Conservation (phyloP, 2,329 filamentous ascomycete genomes). For the Aspergillus sojae region DNA sequence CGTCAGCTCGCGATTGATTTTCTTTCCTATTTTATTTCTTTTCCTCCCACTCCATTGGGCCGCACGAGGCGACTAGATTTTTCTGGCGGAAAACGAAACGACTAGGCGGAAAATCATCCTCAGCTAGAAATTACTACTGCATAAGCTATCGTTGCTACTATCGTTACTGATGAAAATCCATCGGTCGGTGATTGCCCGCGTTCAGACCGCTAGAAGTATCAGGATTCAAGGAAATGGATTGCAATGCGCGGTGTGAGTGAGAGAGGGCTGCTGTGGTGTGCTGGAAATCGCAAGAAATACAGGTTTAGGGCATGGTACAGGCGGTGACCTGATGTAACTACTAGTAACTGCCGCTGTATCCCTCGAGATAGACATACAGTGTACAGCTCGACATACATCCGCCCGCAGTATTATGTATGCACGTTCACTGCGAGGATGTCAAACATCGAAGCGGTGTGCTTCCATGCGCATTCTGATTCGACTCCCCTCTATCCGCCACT, state of each 20-base stretch:
- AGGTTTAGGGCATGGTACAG: not conserved
- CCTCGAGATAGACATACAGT: not conserved
- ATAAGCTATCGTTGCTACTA: not conserved
- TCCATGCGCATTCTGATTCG: constrained; percentile 1
- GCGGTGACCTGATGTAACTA: not conserved
- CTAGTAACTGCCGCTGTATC: not conserved
- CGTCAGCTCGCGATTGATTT: not conserved
- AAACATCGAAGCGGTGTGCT: constrained; percentile 16
- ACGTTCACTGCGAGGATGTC: constrained; percentile 10
- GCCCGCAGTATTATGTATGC: constrained; percentile 13
- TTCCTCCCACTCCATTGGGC: constrained; percentile 1
- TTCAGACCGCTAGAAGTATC: not conserved
- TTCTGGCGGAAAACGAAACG: not conserved
- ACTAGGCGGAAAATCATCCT: not conserved
- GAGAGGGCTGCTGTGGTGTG: not conserved
- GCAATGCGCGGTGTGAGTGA: not conserved
- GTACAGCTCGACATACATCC: constrained; percentile 13
- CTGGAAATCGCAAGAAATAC: not conserved
- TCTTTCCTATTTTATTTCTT: not conserved
- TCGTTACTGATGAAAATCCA: not conserved
- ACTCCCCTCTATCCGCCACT: not conserved
- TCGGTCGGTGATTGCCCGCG: not conserved
- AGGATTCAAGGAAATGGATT: not conserved
- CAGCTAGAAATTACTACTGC: not conserved
- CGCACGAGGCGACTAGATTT: not conserved